Conservation (phyloP, 2,329 filamentous ascomycete genomes). For the Calonectria hongkongensis region DNA sequence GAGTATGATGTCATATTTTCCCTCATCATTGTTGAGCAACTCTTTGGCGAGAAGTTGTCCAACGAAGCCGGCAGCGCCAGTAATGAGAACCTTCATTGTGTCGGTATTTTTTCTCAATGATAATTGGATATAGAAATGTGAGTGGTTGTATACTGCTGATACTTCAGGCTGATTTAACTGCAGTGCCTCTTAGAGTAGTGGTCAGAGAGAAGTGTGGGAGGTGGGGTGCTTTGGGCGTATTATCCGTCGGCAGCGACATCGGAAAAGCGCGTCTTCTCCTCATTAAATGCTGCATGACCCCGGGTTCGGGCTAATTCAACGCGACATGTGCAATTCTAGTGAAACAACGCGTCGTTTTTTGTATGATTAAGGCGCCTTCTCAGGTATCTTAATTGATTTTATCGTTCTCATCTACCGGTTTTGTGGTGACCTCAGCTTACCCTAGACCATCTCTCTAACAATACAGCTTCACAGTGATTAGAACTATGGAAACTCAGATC, state of each 20-base stretch:
- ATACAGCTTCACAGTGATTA: too few species aligned
- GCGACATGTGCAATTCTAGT: background rate
- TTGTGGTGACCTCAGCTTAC: too few species aligned
- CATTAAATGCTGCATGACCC: background rate
- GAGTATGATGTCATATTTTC: slow-evolving; percentile 66
- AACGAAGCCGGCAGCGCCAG: slow-evolving; percentile 77
- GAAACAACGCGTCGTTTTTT: background rate
- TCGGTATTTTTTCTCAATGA: too few species aligned
- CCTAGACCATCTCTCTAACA: too few species aligned
- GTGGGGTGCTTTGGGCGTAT: background rate
- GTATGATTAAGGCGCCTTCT: background rate
- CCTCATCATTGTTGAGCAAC: slow-evolving; percentile 63
- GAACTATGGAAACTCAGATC: too few species aligned
- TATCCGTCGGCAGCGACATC: slow-evolving; percentile 23
- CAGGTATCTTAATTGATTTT: background rate
- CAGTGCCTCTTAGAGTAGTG: background rate
- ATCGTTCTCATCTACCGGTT: too few species aligned
- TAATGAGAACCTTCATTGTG: slow-evolving; percentile 70
- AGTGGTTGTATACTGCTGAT: background rate
- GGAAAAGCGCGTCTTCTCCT: slow-evolving; percentile 15
- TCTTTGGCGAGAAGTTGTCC: slow-evolving; percentile 75
- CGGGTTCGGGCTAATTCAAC: background rate
- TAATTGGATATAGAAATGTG: background rate
- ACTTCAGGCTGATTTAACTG: background rate
- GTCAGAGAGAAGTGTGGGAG: background rate